These are phyloP conservation scores for Stagonosporopsis rhizophila DNA, from an alignment of 2,329 filamentous ascomycete species.

Conservation along the genomic window DNA sequence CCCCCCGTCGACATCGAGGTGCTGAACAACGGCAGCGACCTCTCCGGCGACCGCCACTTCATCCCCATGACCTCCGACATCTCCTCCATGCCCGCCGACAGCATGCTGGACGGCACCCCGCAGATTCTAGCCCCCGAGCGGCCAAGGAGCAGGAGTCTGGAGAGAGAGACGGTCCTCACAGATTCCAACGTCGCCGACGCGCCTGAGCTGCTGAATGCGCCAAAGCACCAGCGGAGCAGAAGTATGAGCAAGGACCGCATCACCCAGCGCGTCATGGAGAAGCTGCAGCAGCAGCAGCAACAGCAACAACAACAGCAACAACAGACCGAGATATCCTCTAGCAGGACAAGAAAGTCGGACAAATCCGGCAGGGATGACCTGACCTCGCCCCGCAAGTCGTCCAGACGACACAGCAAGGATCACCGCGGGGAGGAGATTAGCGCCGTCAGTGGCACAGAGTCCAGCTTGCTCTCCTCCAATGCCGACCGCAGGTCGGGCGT, in stretches of 20 bases:
- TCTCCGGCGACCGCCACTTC: conserved; percentile 70
- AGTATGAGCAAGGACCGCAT: conserved; percentile 72
- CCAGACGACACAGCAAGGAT: conserved; percentile 53
- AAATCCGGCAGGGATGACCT: conserved; percentile 40
- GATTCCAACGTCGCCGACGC: conserved; percentile 33
- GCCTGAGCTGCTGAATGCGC: conserved; percentile 60
- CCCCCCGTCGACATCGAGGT: conserved; percentile 91
- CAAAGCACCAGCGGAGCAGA: conserved; percentile 64
- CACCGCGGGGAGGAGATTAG: conserved; percentile 53
- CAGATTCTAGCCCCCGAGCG: conserved; percentile 55
- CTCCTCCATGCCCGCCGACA: conserved; percentile 79
- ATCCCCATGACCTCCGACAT: conserved; percentile 79
- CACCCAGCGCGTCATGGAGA: conserved; percentile 73
- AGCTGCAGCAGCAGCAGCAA: conserved; percentile 63
- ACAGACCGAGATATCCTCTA: conserved; percentile 55
- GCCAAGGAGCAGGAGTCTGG: conserved; percentile 60
- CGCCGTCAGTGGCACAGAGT: conserved; percentile 60
- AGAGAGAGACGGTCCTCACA: conserved; percentile 47
- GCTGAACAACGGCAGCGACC: conserved; percentile 72
- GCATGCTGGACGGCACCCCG: conserved; percentile 66
- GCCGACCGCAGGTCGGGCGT: conserved; percentile 64
- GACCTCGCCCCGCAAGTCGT: conserved; percentile 41
- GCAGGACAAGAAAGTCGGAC: conserved; percentile 27
- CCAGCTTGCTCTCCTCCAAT: conserved; percentile 67
- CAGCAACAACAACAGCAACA: conserved; percentile 59